These are phyloP conservation scores for Eutrema salsugineum DNA, from an alignment of 441 rosid species.

Conservation along the genomic window DNA sequence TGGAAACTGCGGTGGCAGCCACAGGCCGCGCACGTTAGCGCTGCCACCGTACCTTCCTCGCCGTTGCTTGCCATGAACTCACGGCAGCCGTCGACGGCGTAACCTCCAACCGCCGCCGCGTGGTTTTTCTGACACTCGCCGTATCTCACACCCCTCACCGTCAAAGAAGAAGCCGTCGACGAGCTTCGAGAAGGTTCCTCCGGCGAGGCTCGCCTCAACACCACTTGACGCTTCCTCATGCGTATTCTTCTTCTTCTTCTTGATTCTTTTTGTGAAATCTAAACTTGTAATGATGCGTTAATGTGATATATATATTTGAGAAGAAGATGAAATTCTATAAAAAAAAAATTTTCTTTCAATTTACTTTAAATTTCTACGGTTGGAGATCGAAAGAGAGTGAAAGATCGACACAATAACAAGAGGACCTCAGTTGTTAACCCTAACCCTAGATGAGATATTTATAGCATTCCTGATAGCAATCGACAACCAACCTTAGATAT, in stretches of 20 bases:
- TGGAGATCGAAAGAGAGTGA: constrained; percentile 13
- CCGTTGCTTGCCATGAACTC: constrained; percentile 87
- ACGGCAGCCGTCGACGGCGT: constrained; percentile 90
- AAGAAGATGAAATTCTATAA: not conserved
- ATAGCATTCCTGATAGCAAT: constrained; percentile 38
- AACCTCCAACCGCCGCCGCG: constrained; percentile 75
- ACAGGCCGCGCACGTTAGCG: constrained; percentile 88
- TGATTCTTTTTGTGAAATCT: constrained; percentile 9
- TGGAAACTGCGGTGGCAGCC: constrained; percentile 92
- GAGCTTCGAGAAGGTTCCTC: constrained; percentile 35
- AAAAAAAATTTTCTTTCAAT: not conserved
- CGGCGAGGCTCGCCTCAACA: constrained; percentile 57
- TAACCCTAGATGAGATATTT: constrained; percentile 66
- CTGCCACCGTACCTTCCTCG: constrained; percentile 59
- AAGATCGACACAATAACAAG: constrained; percentile 1
- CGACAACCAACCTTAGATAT: constrained; percentile 19
- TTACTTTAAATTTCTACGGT: constrained; percentile 16
- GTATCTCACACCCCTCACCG: constrained; percentile 53
- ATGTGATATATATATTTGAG: not conserved
- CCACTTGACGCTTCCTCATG: constrained; percentile 76
- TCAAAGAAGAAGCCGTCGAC: constrained; percentile 44
- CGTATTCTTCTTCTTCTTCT: not conserved
- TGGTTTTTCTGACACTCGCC: constrained; percentile 90
- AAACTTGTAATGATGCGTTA: not conserved
- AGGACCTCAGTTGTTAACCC: constrained; percentile 41